Conservation (phyloP, 345 rosid species). For the Firmiana major region DNA sequence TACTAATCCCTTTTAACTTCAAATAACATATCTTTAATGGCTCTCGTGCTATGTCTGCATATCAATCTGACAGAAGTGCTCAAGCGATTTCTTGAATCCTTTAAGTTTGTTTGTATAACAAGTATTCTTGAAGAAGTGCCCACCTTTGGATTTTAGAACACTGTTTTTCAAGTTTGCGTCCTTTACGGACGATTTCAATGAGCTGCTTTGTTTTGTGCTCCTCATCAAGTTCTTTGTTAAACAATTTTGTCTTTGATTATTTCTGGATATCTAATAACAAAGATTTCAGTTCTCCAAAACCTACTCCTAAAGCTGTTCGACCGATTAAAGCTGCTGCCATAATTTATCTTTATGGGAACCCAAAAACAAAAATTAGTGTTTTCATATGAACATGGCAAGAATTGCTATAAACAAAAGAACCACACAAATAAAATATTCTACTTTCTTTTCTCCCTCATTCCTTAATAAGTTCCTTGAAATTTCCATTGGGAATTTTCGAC, state of each 20-base stretch:
- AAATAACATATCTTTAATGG: background rate
- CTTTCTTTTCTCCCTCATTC: too few relatives aligned
- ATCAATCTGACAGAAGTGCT: conserved; percentile 11
- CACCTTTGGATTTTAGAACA: conserved; percentile 7
- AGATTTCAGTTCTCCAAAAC: conserved; percentile 17
- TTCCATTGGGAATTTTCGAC: background rate
- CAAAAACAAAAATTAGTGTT: background rate
- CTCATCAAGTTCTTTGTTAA: conserved; percentile 9
- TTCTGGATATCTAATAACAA: conserved; percentile 10
- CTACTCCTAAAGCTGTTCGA: too few relatives aligned
- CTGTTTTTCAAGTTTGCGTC: conserved; percentile 2
- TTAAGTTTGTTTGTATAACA: conserved; percentile 14
- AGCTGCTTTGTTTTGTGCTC: conserved; percentile 10
- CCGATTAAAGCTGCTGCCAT: background rate
- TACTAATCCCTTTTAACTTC: background rate
- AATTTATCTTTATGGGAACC: background rate
- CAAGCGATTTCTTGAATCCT: conserved; percentile 16
- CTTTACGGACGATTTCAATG: conserved; percentile 1
- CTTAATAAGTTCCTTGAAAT: too few relatives aligned
- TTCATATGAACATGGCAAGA: background rate
- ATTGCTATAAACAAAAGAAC: background rate
- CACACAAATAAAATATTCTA: background rate
- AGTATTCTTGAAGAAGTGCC: too few relatives aligned
- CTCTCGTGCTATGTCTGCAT: conserved; percentile 24
- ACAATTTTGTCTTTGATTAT: conserved; percentile 4